Conservation (phyloP, 2,329 filamentous ascomycete genomes). For the Seiridium cupressi region DNA sequence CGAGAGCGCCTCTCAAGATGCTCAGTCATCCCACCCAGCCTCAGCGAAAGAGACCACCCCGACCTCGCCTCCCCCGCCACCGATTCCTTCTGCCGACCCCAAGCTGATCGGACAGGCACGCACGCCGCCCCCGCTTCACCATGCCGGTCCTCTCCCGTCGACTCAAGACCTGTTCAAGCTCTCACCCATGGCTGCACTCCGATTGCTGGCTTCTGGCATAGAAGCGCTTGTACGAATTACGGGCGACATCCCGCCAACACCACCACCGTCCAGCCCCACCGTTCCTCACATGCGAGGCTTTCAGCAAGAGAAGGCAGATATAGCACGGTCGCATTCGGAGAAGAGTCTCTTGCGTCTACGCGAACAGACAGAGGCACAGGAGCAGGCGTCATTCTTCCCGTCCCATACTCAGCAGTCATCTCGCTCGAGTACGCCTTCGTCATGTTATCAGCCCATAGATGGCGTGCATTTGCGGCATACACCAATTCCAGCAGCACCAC, state of each 20-base stretch:
- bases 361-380: slow-evolving; percentile 35
- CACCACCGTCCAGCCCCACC: slow-evolving; percentile 61
- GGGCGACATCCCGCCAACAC: slow-evolving; percentile 79
- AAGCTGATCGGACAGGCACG: slow-evolving; percentile 28
- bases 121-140: slow-evolving; percentile 40
- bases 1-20: background rate
- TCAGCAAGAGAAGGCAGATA: slow-evolving; percentile 60
- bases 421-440: slow-evolving; percentile 13
- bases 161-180: slow-evolving; percentile 71
- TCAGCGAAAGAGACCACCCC: slow-evolving; percentile 22
- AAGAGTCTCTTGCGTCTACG: slow-evolving; percentile 47
- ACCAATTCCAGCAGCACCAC: slow-evolving; percentile 23
- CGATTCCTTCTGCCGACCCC: slow-evolving; percentile 34
- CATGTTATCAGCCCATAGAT: slow-evolving; percentile 42
- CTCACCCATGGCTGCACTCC: slow-evolving; percentile 71
- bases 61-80: slow-evolving; percentile 34
- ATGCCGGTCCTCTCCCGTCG: slow-evolving; percentile 36
- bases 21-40: background rate
- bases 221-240: slow-evolving; percentile 71
- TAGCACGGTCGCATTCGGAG: slow-evolving; percentile 56
- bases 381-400: slow-evolving; percentile 17
- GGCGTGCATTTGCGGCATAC: slow-evolving; percentile 49
- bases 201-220: slow-evolving; percentile 70
- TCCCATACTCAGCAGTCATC: slow-evolving; percentile 22
- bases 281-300: slow-evolving; percentile 65